phyloP scores from a whole-genome alignment of 805 yeast species.

The Cephaloascus fragrans region DNA sequence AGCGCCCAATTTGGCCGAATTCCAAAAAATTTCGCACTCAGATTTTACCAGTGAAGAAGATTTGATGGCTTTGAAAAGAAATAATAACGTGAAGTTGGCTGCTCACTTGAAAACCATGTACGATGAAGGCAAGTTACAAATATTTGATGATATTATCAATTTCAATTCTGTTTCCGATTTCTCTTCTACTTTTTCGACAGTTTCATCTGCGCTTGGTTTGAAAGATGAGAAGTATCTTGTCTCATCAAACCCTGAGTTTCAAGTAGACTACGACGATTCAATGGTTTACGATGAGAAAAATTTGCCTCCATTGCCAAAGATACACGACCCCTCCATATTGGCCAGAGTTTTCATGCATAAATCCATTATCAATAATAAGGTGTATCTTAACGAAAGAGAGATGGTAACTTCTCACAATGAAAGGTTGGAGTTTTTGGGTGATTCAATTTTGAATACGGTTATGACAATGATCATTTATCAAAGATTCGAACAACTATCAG shows the following conservation, averaged over 20 bases:
- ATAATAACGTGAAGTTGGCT: constrained; percentile 49
- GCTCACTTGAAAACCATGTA: constrained; percentile 48
- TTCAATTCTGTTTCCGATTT: constrained; percentile 20
- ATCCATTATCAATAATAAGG: constrained; percentile 53
- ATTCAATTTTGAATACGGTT: constrained; percentile 67
- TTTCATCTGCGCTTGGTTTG: constrained; percentile 5
- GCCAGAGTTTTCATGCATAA: constrained; percentile 76
- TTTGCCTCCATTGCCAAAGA: constrained; percentile 64
- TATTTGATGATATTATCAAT: constrained; percentile 46
- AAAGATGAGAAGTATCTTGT: constrained; percentile 6
- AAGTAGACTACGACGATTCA: constrained; percentile 1
- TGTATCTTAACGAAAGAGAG: constrained; percentile 47
- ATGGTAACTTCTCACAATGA: constrained; percentile 65
- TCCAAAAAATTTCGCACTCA: constrained; percentile 18
- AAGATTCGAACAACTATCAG: constrained; percentile 59
- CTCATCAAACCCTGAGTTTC: constrained; percentile 1
- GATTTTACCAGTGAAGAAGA: constrained; percentile 28
- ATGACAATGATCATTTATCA: constrained; percentile 60
- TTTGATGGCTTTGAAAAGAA: constrained; percentile 39
- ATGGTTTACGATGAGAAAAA: neutral
- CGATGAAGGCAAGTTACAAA: constrained; percentile 31
- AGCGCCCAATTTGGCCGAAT: constrained; percentile 45
- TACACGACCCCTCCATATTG: constrained; percentile 46
- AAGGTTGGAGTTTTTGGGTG: constrained; percentile 85
- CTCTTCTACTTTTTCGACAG: constrained; percentile 2